Evolutionary conservation across 768 basidiomycete genomes (phyloP).

Genomic region (Agrocybe praecox): DNA sequence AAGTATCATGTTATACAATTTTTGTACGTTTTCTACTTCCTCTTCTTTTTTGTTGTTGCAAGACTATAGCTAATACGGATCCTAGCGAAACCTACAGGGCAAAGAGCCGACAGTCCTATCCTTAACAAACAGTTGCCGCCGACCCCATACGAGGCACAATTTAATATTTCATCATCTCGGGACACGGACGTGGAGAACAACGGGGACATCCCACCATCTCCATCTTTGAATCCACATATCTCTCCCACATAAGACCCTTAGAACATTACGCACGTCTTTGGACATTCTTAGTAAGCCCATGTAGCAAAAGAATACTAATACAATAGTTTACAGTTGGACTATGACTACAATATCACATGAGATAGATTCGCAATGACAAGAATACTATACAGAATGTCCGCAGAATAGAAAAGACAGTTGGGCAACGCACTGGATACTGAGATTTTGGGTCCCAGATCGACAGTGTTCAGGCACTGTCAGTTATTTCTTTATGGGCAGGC

Average conservation of each 20-base stretch:
- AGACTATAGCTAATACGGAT: not conserved
- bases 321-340: not conserved
- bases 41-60: not conserved
- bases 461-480: not conserved
- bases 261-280: not conserved
- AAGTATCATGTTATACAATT: constrained; percentile 13
- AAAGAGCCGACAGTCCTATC: not conserved
- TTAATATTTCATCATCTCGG: not conserved
- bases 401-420: not conserved
- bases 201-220: not conserved
- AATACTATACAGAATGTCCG: not conserved
- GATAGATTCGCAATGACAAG: not conserved
- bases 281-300: not conserved
- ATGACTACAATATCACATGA: not conserved
- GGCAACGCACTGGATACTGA: not conserved
- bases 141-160: constrained; percentile 12
- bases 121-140: constrained; percentile 18
- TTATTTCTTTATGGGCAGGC: not conserved
- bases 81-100: not conserved
- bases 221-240: not conserved
- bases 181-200: not conserved
- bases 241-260: not conserved
- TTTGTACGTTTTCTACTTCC: constrained; percentile 7
- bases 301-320: not conserved
- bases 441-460: not conserved